phyloP scores from a whole-genome alignment of 129 eudicot genomes.

The Gnaphalium uliginosum region DNA sequence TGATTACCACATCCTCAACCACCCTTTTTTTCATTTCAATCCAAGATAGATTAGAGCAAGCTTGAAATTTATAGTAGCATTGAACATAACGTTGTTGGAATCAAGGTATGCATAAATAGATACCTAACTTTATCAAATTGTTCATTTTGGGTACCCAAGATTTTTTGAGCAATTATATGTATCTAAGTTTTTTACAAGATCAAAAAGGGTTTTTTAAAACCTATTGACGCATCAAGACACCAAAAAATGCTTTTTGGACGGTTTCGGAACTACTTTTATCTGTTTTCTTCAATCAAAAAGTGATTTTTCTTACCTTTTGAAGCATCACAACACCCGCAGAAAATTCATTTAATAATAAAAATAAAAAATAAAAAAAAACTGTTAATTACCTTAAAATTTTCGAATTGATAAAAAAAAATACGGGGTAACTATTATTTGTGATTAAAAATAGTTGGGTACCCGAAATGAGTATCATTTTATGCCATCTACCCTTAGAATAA shows the following conservation, averaged over 20 bases:
- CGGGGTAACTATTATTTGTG: neutral
- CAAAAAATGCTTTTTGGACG: too few species aligned
- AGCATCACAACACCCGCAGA: neutral
- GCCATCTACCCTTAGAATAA: neutral
- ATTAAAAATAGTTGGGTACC: neutral
- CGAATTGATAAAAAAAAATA: neutral
- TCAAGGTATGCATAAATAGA: neutral
- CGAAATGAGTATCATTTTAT: neutral
- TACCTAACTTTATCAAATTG: too few species aligned
- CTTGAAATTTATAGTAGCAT: neutral
- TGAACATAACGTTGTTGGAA: neutral
- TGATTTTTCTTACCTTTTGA: neutral
- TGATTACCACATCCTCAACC: constrained; percentile 28
- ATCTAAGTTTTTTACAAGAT: neutral
- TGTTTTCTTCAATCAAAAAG: too few species aligned
- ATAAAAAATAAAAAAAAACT: too few species aligned
- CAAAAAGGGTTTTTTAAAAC: neutral
- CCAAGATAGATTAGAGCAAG: neutral
- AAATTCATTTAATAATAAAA: too few species aligned
- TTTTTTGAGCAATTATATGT: too few species aligned
- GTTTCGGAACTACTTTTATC: too few species aligned
- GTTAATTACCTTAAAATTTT: neutral
- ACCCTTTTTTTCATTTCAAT: neutral
- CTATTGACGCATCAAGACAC: too few species aligned
- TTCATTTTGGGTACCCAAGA: too few species aligned